A percentile compares a stretch with the other conserved stretches of the same genome.
These are phyloP conservation scores for Exophiala calicioides DNA, from an alignment of 2,329 filamentous ascomycete species.

Conservation along the genomic window DNA sequence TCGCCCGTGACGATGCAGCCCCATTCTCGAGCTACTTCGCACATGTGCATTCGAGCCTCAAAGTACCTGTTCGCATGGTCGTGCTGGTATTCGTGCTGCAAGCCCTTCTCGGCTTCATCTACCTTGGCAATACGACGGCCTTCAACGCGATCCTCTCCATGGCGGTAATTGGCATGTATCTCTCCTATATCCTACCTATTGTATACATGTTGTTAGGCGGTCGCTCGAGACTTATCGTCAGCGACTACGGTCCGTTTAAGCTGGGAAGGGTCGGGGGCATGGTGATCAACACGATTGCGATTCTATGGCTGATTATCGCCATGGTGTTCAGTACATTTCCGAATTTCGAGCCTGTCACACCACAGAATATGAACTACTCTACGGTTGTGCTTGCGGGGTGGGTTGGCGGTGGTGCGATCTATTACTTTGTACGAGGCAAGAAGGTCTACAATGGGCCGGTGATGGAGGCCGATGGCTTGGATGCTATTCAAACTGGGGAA, in stretches of 20 bases:
- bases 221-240: conserved; percentile 17
- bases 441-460: conserved; percentile 53
- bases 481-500: no score
- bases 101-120: conserved; percentile 23
- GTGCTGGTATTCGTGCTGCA: conserved; percentile 19
- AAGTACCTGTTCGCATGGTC: conserved; percentile 15
- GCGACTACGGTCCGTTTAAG: conserved; percentile 27
- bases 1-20: conserved; percentile 44
- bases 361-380: conserved; percentile 40
- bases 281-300: conserved; percentile 34
- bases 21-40: conserved; percentile 38
- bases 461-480: conserved; percentile 38
- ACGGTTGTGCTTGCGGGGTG: conserved; percentile 25
- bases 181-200: conserved; percentile 51
- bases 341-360: conserved; percentile 34
- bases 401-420: conserved; percentile 43
- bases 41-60: conserved; percentile 18
- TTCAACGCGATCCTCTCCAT: conserved; percentile 34
- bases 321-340: conserved; percentile 38
- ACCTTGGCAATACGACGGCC: conserved; percentile 28
- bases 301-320: conserved; percentile 35
- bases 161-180: conserved; percentile 44
- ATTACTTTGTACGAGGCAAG: conserved; percentile 49
- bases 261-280: conserved; percentile 32
- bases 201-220: conserved; percentile 47